These are phyloP conservation scores for Leishmania tropica DNA, from an alignment of 208 protist genomes.

Conservation along the genomic window DNA sequence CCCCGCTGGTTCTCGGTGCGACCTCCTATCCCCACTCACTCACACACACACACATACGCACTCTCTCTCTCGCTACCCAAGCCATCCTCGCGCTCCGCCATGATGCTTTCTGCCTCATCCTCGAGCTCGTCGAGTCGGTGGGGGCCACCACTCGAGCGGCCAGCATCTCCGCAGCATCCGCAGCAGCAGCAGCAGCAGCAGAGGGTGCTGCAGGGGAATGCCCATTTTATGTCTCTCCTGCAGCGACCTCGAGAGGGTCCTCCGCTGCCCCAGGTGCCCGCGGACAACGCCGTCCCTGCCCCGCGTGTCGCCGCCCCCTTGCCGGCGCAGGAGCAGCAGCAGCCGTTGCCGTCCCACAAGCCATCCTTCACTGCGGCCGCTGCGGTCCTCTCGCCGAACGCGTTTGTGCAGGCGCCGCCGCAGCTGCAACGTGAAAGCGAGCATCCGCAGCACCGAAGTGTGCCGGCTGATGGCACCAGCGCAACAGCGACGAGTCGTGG, in stretches of 20 bases:
- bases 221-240: background rate
- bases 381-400: background rate
- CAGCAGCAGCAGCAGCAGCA: background rate
- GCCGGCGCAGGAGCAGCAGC: background rate
- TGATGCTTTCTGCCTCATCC: slow-evolving; percentile 11
- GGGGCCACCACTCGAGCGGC: background rate
- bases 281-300: background rate
- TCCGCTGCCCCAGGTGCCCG: background rate
- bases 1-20: background rate
- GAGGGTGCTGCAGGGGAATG: background rate
- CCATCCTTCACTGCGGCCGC: background rate
- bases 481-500: background rate
- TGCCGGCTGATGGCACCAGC: background rate
- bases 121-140: slow-evolving; percentile 1
- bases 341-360: background rate
- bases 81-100: background rate
- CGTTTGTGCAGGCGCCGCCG: background rate
- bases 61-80: slow-evolving; percentile 15
- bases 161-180: background rate
- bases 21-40: background rate
- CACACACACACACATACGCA: background rate
- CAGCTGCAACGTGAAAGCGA: background rate
- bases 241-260: background rate
- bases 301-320: background rate
- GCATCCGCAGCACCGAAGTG: background rate